Conservation (phyloP, 2,329 filamentous ascomycete species). For the Mollisia scopiformis region DNA sequence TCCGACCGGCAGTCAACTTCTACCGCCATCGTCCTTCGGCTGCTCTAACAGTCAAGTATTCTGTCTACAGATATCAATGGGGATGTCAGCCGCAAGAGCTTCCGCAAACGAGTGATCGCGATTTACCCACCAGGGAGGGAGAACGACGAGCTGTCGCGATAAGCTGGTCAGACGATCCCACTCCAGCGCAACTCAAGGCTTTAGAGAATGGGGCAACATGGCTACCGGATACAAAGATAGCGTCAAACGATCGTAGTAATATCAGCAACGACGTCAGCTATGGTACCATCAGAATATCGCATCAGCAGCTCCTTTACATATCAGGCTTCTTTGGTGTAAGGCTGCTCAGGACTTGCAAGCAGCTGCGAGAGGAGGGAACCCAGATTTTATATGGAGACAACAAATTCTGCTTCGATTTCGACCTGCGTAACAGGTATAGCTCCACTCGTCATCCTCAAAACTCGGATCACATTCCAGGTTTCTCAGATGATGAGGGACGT, state of each 20-base stretch:
- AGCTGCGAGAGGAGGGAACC: neutral
- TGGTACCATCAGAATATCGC: neutral
- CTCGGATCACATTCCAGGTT: neutral
- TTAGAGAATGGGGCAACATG: neutral
- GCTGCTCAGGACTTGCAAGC: neutral
- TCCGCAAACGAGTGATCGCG: neutral
- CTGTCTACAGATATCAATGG: neutral
- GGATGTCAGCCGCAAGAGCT: neutral
- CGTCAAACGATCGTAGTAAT: neutral
- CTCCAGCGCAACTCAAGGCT: neutral
- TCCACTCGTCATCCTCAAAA: no score
- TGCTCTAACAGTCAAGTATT: neutral
- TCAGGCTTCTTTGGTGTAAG: neutral
- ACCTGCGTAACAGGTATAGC: neutral
- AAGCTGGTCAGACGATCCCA: neutral
- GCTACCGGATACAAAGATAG: neutral
- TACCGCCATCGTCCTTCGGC: neutral
- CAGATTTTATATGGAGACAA: neutral
- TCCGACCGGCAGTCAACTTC: neutral
- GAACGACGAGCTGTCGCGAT: neutral
- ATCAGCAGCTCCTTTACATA: neutral
- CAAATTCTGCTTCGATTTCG: neutral
- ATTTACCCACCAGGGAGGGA: neutral
- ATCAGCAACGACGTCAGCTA: neutral
- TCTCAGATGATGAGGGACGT: neutral